phyloP scores from a whole-genome alignment of 2,329 filamentous ascomycete species.

The Trichophyton rubrum region DNA sequence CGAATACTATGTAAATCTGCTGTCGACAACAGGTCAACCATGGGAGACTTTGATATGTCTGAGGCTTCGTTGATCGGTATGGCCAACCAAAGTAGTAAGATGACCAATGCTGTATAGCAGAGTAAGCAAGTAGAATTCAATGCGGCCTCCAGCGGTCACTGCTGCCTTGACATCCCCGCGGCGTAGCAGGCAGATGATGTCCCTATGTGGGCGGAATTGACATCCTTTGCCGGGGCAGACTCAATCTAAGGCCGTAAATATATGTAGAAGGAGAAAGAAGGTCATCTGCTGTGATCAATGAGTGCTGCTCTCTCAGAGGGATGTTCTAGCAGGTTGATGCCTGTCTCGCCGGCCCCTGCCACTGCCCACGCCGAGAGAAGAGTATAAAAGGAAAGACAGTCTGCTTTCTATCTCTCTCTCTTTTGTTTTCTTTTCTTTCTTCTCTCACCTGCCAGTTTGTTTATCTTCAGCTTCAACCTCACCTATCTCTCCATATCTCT shows the following conservation, averaged over 20 bases:
- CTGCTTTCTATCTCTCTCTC: too few relatives aligned
- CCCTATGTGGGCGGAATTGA: neutral
- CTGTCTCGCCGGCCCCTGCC: neutral
- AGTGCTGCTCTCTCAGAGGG: too few relatives aligned
- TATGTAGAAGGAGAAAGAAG: neutral
- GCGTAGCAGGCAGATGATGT: neutral
- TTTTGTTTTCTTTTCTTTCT: neutral
- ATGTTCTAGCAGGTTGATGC: neutral
- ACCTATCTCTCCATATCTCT: neutral
- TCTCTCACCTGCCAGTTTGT: neutral
- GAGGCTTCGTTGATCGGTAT: too few relatives aligned
- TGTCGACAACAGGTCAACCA: too few relatives aligned
- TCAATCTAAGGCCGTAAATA: neutral
- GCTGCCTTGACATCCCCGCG: neutral
- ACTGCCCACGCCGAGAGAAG: neutral
- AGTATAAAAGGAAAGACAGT: neutral
- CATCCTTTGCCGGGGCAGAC: neutral
- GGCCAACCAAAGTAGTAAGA: neutral
- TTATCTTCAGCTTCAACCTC: neutral
- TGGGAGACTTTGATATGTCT: too few relatives aligned
- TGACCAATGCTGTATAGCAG: neutral
- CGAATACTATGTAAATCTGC: too few relatives aligned
- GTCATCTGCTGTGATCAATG: too few relatives aligned
- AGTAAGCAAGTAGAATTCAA: neutral
- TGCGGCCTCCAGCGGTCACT: neutral